A percentile compares a stretch with the other conserved stretches of the same genome.
Conservation (phyloP, 441 rosid species). For the Cnidoscolus chayamansa region DNA sequence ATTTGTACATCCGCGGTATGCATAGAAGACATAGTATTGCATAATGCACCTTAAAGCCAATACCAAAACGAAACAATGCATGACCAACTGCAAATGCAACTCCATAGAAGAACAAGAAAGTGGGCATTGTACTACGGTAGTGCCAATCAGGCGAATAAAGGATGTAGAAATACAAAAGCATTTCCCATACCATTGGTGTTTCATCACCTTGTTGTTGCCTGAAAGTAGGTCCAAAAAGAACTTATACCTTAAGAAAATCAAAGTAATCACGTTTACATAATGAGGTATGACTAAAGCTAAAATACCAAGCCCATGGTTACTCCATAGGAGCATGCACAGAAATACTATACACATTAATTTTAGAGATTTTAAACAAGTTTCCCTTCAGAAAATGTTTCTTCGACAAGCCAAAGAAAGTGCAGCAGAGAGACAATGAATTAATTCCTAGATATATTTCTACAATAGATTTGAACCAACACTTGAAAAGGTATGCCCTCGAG, state of each 20-base stretch:
- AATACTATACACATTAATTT: no score
- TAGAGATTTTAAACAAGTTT: not conserved
- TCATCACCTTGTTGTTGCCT: slow-evolving; percentile 97
- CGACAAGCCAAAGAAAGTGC: not conserved
- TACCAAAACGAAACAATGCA: slow-evolving; percentile 56
- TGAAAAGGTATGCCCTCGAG: not conserved
- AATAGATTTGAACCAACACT: not conserved
- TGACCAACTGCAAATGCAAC: slow-evolving; percentile 68
- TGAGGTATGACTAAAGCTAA: no score
- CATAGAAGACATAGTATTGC: slow-evolving; percentile 75
- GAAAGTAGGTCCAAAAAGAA: slow-evolving; percentile 18
- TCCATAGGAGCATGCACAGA: no score
- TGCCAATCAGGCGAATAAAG: slow-evolving; percentile 99
- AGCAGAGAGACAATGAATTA: not conserved
- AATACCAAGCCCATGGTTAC: no score
- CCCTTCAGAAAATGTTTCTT: no score
- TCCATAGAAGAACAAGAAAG: slow-evolving; percentile 78
- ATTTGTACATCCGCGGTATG: slow-evolving; percentile 88
- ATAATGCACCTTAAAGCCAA: slow-evolving; percentile 86
- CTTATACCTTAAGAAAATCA: not conserved
- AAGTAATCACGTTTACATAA: not conserved
- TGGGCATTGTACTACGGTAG: slow-evolving; percentile 89
- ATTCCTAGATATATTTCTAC: not conserved
- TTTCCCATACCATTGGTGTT: slow-evolving; percentile 95
- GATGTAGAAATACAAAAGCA: slow-evolving; percentile 85